A percentile compares a stretch with the other conserved stretches of the same genome.
These are phyloP conservation scores for Fusarium duplospermum DNA, from an alignment of 2,329 filamentous ascomycete species.

Conservation along the genomic window DNA sequence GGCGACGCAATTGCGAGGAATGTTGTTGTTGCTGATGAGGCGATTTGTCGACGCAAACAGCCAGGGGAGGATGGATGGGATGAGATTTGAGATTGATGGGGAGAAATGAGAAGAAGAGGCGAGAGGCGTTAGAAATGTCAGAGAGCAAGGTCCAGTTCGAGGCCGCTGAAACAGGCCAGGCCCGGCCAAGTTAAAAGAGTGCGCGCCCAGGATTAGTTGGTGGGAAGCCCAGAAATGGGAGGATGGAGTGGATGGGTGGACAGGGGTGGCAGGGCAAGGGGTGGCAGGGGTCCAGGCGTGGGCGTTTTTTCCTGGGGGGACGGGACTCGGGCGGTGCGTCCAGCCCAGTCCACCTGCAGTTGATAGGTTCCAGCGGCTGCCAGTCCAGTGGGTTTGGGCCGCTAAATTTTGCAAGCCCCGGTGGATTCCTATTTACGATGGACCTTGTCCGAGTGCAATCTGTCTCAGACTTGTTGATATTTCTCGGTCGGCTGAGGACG, in stretches of 20 bases:
- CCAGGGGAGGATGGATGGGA: constrained; percentile 19
- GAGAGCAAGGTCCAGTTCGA: constrained; percentile 6
- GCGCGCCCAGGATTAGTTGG: constrained; percentile 1
- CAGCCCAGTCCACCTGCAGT: too few species aligned
- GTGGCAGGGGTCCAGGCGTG: constrained; percentile 27
- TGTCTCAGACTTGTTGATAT: constrained; percentile 26
- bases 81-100: constrained; percentile 23
- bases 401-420: constrained; percentile 12
- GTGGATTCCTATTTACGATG: constrained; percentile 1
- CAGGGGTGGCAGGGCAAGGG: constrained; percentile 28
- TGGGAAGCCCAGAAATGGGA: constrained; percentile 8
- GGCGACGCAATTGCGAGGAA: constrained; percentile 24
- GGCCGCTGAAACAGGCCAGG: constrained; percentile 32
- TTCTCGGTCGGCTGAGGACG: constrained; percentile 11
- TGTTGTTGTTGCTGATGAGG: constrained; percentile 8
- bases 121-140: constrained; percentile 37
- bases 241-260: neutral
- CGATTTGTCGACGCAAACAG: constrained; percentile 27
- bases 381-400: constrained; percentile 9
- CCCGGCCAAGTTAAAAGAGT: constrained; percentile 26
- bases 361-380: neutral
- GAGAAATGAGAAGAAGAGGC: constrained; percentile 35
- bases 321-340: neutral
- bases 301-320: constrained; percentile 21
- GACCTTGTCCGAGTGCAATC: constrained; percentile 13